Evolutionary conservation across 148 eudicot genomes (phyloP).

Genomic region (Rhododendron ovatum): DNA sequence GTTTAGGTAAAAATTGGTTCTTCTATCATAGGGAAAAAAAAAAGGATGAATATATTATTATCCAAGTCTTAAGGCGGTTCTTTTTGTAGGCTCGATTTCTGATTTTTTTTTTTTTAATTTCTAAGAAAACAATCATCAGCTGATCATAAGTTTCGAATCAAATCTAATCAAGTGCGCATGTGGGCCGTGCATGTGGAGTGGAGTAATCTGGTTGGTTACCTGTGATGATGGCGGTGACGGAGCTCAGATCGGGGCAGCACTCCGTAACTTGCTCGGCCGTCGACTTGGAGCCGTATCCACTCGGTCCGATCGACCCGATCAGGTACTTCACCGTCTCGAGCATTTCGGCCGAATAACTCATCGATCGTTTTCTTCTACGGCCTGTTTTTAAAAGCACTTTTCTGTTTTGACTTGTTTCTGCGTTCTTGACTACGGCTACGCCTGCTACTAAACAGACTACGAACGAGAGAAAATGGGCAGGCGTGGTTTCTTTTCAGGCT

Average conservation of each 20-base stretch:
- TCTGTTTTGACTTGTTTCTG: no score
- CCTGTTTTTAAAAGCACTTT: no score
- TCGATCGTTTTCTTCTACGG: neutral
- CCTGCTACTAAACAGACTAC: neutral
- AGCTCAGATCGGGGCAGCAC: constrained; percentile 35
- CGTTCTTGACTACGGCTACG: neutral
- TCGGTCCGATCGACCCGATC: constrained; percentile 66
- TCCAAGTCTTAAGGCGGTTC: no score
- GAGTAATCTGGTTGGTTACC: constrained; percentile 32
- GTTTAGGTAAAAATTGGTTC: no score
- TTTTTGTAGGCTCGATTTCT: no score
- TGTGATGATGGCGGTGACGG: constrained; percentile 82
- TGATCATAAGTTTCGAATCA: neutral
- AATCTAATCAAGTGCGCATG: neutral
- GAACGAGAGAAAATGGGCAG: neutral
- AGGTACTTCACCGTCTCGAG: constrained; percentile 63
- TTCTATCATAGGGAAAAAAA: no score
- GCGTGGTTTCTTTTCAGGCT: constrained; percentile 14
- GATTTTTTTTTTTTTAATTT: no score
- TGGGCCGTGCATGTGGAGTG: neutral
- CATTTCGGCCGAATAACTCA: constrained; percentile 28
- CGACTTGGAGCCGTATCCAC: constrained; percentile 83
- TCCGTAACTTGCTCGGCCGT: constrained; percentile 82
- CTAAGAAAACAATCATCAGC: neutral
- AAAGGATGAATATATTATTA: no score